A percentile compares a stretch with the other conserved stretches of the same genome.
These are phyloP conservation scores for Gnetum montanum DNA, from an alignment of 75 land plant genomes.

Conservation along the genomic window DNA sequence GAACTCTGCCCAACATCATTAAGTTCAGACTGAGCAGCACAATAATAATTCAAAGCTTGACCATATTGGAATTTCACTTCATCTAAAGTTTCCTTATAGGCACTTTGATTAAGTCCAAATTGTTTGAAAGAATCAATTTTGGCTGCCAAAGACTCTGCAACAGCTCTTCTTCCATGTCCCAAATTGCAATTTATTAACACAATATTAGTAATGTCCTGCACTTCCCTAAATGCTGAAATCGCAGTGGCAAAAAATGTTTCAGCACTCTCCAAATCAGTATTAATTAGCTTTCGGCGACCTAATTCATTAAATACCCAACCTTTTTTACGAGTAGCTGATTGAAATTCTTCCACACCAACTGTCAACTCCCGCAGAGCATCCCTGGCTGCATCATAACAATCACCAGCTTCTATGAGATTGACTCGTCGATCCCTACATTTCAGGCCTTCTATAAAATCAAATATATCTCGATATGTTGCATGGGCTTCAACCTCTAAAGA, in stretches of 20 bases:
- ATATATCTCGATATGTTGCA: slow-evolving; percentile 53
- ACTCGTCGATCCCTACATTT: slow-evolving; percentile 28
- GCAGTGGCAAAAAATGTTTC: slow-evolving; percentile 76
- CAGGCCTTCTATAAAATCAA: slow-evolving; percentile 50
- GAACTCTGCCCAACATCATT: slow-evolving; percentile 17
- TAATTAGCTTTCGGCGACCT: slow-evolving; percentile 65
- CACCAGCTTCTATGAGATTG: slow-evolving; percentile 47
- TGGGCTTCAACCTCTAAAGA: neutral
- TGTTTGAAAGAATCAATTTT: slow-evolving; percentile 42
- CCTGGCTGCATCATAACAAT: slow-evolving; percentile 74
- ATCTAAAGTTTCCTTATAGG: slow-evolving; percentile 39
- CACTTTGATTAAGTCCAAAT: slow-evolving; percentile 23
- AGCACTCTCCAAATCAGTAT: slow-evolving; percentile 47
- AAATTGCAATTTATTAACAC: slow-evolving; percentile 80
- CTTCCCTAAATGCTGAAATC: slow-evolving; percentile 66
- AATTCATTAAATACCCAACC: slow-evolving; percentile 98
- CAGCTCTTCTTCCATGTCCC: slow-evolving; percentile 82
- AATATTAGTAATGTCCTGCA: slow-evolving; percentile 70
- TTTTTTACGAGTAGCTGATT: slow-evolving; percentile 56
- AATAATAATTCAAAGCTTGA: slow-evolving; percentile 67
- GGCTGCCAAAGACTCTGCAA: slow-evolving; percentile 76
- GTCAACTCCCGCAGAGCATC: slow-evolving; percentile 37
- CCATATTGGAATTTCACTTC: slow-evolving; percentile 60
- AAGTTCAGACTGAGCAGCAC: slow-evolving; percentile 61
- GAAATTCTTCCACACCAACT: slow-evolving; percentile 28